A percentile compares a stretch with the other conserved stretches of the same genome.
Conservation (phyloP, 495 filamentous ascomycete species). For the Xylaria curta region DNA sequence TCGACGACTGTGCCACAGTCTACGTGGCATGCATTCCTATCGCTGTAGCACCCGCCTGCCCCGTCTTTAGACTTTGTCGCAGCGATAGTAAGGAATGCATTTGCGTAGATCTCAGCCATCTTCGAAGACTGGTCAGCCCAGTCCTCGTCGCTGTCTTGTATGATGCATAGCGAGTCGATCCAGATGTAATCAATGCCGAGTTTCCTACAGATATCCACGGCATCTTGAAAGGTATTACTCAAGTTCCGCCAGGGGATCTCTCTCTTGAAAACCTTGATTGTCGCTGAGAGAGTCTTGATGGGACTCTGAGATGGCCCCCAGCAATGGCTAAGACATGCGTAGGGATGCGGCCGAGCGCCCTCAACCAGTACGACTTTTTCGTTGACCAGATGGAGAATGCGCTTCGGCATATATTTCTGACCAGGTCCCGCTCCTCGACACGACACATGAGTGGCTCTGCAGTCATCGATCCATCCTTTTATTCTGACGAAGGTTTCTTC, state of each 20-base stretch:
- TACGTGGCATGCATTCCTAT: background rate
- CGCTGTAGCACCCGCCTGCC: constrained; percentile 6
- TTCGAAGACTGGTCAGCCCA: constrained; percentile 21
- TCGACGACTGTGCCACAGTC: background rate
- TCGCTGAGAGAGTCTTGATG: constrained; percentile 6
- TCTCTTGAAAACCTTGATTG: constrained; percentile 16
- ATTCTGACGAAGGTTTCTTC: background rate
- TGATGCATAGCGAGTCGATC: constrained; percentile 45
- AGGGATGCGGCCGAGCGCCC: background rate
- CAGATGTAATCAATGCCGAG: constrained; percentile 38
- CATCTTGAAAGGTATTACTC: constrained; percentile 35
- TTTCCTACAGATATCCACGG: constrained; percentile 30
- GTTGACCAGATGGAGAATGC: background rate
- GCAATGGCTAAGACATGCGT: constrained; percentile 25
- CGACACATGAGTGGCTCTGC: background rate
- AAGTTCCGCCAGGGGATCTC: constrained; percentile 22
- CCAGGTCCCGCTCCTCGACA: background rate
- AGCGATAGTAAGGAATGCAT: constrained; percentile 8
- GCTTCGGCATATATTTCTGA: background rate
- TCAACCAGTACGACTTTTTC: background rate
- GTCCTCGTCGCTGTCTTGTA: constrained; percentile 38
- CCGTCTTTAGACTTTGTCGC: constrained; percentile 12
- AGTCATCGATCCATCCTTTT: background rate
- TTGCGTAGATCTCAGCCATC: background rate
- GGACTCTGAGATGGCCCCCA: constrained; percentile 14